These are phyloP conservation scores for Clarireedia sp. DNA, from an alignment of 2,329 filamentous ascomycete species.

Conservation along the genomic window DNA sequence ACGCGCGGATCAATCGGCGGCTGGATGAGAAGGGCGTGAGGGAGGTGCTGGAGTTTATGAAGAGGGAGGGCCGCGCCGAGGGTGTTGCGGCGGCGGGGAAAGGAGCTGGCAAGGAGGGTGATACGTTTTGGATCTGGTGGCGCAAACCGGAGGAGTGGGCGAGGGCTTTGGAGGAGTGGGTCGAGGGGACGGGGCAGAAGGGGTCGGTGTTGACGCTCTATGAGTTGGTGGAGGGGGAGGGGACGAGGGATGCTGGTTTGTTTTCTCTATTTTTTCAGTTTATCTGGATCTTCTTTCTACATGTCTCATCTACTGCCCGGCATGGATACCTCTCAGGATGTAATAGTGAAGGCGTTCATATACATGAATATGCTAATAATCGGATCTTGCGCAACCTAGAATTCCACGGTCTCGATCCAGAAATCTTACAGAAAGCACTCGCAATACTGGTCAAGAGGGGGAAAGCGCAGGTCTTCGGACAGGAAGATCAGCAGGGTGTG, in stretches of 20 bases:
- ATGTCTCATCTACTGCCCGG: no score
- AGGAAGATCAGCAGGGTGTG: slow-evolving; percentile 79
- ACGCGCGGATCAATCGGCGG: slow-evolving; percentile 44
- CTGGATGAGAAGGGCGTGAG: slow-evolving; percentile 44
- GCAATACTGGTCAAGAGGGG: slow-evolving; percentile 78
- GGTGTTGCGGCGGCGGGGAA: slow-evolving; percentile 42
- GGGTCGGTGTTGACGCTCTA: slow-evolving; percentile 86
- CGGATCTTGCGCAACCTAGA: slow-evolving; percentile 39
- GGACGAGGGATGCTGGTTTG: slow-evolving; percentile 58
- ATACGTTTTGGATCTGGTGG: slow-evolving; percentile 74
- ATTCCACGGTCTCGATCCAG: slow-evolving; percentile 80
- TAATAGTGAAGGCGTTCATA: neutral
- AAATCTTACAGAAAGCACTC: slow-evolving; percentile 71
- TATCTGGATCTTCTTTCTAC: neutral
- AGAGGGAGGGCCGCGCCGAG: slow-evolving; percentile 54
- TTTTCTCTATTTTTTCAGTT: slow-evolving; percentile 13
- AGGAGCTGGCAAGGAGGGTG: slow-evolving; percentile 45
- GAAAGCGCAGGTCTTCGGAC: slow-evolving; percentile 88
- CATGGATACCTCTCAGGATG: no score
- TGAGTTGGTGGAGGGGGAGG: slow-evolving; percentile 84
- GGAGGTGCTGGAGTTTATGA: slow-evolving; percentile 53
- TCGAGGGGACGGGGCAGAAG: slow-evolving; percentile 82
- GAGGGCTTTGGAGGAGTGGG: slow-evolving; percentile 28
- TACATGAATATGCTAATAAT: neutral
- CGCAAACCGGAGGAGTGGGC: slow-evolving; percentile 87